Evolutionary conservation across 1,139 yeast genomes (phyloP).

Genomic region (Magnusiomyces clavatus): DNA sequence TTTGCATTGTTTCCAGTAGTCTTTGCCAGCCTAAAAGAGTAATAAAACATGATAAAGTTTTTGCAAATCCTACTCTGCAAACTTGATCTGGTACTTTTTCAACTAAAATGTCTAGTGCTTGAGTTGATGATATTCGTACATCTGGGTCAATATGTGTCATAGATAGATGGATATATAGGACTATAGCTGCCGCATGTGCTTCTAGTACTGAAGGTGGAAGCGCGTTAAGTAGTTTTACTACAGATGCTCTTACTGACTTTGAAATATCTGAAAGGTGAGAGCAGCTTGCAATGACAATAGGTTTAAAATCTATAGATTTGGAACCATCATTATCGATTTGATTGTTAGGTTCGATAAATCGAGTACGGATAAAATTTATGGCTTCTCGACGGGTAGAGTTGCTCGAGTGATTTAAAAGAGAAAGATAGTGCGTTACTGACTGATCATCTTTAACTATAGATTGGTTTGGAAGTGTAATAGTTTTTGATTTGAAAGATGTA

Average conservation of each 20-base stretch:
- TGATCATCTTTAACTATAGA: conserved; percentile 15
- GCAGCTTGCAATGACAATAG: conserved; percentile 46
- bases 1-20: background rate
- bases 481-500: conserved; percentile 72
- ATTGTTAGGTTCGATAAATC: conserved; percentile 13
- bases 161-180: conserved; percentile 78
- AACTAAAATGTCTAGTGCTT: conserved; percentile 50
- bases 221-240: conserved; percentile 45
- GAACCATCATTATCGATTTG: background rate
- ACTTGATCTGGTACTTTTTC: conserved; percentile 28
- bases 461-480: conserved; percentile 30
- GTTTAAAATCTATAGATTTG: conserved; percentile 37
- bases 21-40: conserved; percentile 36
- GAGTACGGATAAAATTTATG: conserved; percentile 30
- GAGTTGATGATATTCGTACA: conserved; percentile 63
- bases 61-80: conserved; percentile 31
- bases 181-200: conserved; percentile 60
- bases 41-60: conserved; percentile 32
- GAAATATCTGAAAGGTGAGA: conserved; percentile 59
- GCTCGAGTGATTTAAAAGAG: conserved; percentile 74
- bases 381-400: conserved; percentile 69
- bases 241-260: conserved; percentile 53
- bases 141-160: conserved; percentile 87
- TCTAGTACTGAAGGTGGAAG: conserved; percentile 38
- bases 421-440: conserved; percentile 31